Base-by-base conservation (phyloP, 805 yeast species). In the Teunomyces panamensis region DNA sequence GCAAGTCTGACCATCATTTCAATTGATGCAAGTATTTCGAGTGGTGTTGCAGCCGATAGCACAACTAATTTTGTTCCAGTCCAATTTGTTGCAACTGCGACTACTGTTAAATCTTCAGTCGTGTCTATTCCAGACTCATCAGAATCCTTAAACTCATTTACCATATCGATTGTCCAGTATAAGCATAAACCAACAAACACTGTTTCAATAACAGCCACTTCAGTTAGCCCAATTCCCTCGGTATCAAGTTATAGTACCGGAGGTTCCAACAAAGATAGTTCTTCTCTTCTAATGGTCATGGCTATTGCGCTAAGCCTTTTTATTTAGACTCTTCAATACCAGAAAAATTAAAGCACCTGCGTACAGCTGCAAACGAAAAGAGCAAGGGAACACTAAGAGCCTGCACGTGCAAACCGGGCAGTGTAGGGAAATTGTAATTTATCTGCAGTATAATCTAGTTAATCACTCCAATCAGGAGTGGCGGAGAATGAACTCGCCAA, bases 391-490 rank as follows among this genome's bases (percentile, higher is more conserved):
- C n/a, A 11, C 14, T 29, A 17, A 30, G 16, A 34, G 16, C 24
- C 39, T 17, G 39, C 39, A 34, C 16, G 39, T 34, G 39, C 9
- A 16, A 17, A 34, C 7, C 39, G 24, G 16, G 34, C 9, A 32
- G 11, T 10, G 20, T 20, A 34, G 20, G 20, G 5, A 9, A 4
- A 16, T 7, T 4, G 11, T 16, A 8, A 13, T 16, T 9, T 34
- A 5, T 37, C 17, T 37, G 30, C 41, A 37, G 30, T 37, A 26
- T 30, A 28, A 29, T 16, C 30, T 17, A 11, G n/a, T 37, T 37
- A 26, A 37, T 37, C 41, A 24, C 41, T 37, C 41, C 41, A 37
- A 37, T 37, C 41, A 37, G 41, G 17, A 37, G 27, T 5, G 14
- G 27, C 16, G 14, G 17, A 17, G 41, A 17, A 37, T 4, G 6